A percentile compares a stretch with the other conserved stretches of the same genome.
Conservation (phyloP, 257 asterid genomes). For the Thymus quinquecostatus region DNA sequence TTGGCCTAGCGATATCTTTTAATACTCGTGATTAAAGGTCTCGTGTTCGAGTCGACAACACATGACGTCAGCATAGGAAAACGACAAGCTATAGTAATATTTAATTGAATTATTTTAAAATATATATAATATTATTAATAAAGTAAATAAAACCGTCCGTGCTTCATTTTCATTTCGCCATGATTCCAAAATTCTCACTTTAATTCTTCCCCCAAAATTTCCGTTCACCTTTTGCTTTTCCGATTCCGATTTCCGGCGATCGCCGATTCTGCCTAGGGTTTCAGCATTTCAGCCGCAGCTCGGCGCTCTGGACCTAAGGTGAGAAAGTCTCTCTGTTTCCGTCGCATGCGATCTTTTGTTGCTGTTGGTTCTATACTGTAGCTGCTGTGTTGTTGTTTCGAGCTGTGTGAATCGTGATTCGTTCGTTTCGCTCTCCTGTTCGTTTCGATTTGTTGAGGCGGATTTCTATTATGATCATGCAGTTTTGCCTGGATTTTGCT, state of each 20-base stretch:
- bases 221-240: not conserved
- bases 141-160: conserved; percentile 17
- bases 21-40: no score
- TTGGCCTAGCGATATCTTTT: no score
- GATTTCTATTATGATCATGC: conserved; percentile 25
- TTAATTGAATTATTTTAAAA: not conserved
- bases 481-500: conserved; percentile 20
- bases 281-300: conserved; percentile 19
- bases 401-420: conserved; percentile 3
- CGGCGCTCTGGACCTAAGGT: conserved; percentile 30
- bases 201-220: conserved; percentile 22
- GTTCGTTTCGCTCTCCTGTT: not conserved
- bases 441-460: conserved; percentile 1
- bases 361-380: not conserved
- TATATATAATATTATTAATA: not conserved
- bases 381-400: conserved; percentile 10
- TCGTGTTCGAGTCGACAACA: not conserved
- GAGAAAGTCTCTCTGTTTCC: conserved; percentile 5
- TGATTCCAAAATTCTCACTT: conserved; percentile 31
- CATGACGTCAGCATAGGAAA: conserved; percentile 27
- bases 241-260: conserved; percentile 24
- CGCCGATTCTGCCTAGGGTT: conserved; percentile 33
- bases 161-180: conserved; percentile 16
- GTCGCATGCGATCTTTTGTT: conserved; percentile 26
- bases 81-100: conserved; percentile 12